A percentile compares a stretch with the other conserved stretches of the same genome.
These are phyloP conservation scores for Lecanicillium sp. DNA, from an alignment of 2,329 filamentous ascomycete genomes.

Conservation along the genomic window DNA sequence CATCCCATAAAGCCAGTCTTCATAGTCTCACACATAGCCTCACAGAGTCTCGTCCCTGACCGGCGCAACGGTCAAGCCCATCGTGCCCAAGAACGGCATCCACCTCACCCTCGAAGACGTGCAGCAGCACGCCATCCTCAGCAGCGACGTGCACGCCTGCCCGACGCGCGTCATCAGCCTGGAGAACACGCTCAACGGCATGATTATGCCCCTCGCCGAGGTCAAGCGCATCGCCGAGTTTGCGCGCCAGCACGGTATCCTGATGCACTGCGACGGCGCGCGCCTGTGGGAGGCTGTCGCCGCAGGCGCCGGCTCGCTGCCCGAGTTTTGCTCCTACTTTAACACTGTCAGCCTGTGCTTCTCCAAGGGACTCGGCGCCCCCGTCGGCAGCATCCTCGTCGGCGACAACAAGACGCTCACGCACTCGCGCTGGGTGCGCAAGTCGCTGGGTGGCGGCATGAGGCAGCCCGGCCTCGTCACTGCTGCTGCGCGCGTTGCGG, in stretches of 20 bases:
- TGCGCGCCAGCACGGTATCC: constrained; percentile 55
- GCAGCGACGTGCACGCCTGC: constrained; percentile 67
- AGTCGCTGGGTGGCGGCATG: constrained; percentile 68
- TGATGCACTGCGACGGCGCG: constrained; percentile 72
- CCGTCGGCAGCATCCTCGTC: constrained; percentile 69
- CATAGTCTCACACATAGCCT: constrained; percentile 14
- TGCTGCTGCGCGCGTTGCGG: constrained; percentile 61
- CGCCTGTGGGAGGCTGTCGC: constrained; percentile 75
- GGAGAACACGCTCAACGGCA: constrained; percentile 79
- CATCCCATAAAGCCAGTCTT: background rate
- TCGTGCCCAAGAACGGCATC: constrained; percentile 61
- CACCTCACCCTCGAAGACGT: constrained; percentile 75
- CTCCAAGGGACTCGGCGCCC: constrained; percentile 75
- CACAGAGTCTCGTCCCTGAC: constrained; percentile 60
- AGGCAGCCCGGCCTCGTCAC: constrained; percentile 67
- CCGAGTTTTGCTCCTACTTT: constrained; percentile 60
- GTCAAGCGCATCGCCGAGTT: constrained; percentile 62
- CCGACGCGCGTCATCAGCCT: constrained; percentile 76
- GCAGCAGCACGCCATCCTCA: constrained; percentile 53
- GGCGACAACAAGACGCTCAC: constrained; percentile 31
- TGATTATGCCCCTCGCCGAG: constrained; percentile 70
- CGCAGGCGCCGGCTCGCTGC: constrained; percentile 57
- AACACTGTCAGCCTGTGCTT: constrained; percentile 75
- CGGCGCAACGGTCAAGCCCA: constrained; percentile 60
- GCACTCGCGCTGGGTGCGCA: constrained; percentile 43